Conservation (phyloP, 371 early-diverging fungal species). For the Enterocytospora artemiae region DNA sequence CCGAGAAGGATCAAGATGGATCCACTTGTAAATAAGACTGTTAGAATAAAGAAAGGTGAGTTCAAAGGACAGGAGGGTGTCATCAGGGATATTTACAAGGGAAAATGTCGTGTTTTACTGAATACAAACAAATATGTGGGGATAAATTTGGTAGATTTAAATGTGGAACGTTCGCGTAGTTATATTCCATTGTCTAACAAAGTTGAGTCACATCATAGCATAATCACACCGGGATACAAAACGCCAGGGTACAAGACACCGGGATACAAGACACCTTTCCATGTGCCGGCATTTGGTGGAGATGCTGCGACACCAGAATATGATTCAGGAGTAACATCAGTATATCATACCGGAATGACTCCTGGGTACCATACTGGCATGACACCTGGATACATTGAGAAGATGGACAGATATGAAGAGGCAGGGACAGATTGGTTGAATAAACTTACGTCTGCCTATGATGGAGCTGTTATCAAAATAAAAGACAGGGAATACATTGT, state of each 20-base stretch:
- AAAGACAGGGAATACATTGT: slow-evolving; percentile 3
- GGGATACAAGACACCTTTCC: slow-evolving; percentile 21
- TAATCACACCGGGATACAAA: slow-evolving; percentile 29
- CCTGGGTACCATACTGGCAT: slow-evolving; percentile 21
- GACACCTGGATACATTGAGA: background rate
- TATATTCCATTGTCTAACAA: background rate
- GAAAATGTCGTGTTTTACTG: slow-evolving; percentile 74
- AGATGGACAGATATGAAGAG: slow-evolving; percentile 1
- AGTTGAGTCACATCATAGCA: no score
- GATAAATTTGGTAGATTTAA: no score
- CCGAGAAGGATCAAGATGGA: slow-evolving; percentile 61
- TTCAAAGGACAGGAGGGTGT: slow-evolving; percentile 91
- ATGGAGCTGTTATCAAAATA: slow-evolving; percentile 17
- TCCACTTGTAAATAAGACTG: slow-evolving; percentile 71
- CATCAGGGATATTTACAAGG: slow-evolving; percentile 72
- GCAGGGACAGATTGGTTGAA: slow-evolving; percentile 13
- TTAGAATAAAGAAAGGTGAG: slow-evolving; percentile 73
- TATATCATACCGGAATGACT: slow-evolving; percentile 11
- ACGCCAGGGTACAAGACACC: slow-evolving; percentile 44
- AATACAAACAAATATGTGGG: slow-evolving; percentile 68
- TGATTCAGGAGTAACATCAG: slow-evolving; percentile 21
- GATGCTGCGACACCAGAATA: slow-evolving; percentile 11
- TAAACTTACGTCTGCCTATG: slow-evolving; percentile 9
- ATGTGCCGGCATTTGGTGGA: slow-evolving; percentile 21
- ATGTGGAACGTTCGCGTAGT: no score